Base-by-base conservation (phyloP, 805 yeast species). In the Starmerella floricola region DNA sequence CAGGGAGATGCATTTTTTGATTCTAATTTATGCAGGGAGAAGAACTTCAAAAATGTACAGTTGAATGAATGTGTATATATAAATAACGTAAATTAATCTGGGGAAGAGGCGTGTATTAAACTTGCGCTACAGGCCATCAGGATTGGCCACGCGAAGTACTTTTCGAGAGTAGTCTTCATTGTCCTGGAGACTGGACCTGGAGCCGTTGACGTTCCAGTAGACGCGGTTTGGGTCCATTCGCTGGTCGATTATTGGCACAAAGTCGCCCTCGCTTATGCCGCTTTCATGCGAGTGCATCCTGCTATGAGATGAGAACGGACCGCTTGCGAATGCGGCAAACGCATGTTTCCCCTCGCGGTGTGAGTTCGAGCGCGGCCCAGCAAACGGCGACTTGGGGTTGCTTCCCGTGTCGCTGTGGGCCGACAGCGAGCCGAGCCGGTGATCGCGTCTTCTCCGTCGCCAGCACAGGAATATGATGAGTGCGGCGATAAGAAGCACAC, bases 201-300 rank as follows among this genome's bases (percentile, higher is more conserved):
- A 68, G 28, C 65, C 67, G 50, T 66, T 66, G 35, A 63, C 55
- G 40, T 68, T 71, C 62, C 68, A 66, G 42, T 68, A 67, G 62
- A 73, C 64, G 35, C 67, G 67, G 40, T 65, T 60, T 4, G 82
- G 82, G 49, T 77, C 82, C 41, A 77, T 57, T 32, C 83, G 59
- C 52, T 72, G 78, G 58, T 76, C 83, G n/a, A 73, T 73, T 23
- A 61, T 57, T 16, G 64, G 61, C 17, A 61, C 55, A 34, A 63
- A 56, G 31, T 51, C 59, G 37, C 46, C 50, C 27, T 58, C 61
- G 41, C 55, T 55, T 36, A 34, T 28, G 12, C 43, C 43, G 37
- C 47, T 42, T 12, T 33, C 37, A n/a, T 37, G 16, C 27, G 44
- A 38, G 12, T 28, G 31, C 32, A 30, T 21, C 21, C 43, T 43